Base-by-base conservation (phyloP, 441 rosid species). In the Lepidium campestre region DNA sequence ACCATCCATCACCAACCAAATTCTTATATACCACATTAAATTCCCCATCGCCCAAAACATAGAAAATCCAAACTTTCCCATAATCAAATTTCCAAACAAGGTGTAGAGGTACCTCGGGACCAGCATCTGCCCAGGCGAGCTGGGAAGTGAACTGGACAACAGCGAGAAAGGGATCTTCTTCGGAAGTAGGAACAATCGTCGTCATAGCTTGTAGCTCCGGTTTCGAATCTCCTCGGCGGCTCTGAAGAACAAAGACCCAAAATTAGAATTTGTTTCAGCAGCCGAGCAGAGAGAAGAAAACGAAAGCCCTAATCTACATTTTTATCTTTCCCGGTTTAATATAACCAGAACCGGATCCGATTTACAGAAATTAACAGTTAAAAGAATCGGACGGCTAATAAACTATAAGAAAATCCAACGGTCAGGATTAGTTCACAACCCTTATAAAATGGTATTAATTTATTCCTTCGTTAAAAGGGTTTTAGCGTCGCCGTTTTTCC, bases 111-210 rank as follows among this genome's bases (percentile, higher is more conserved):
- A 91, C 99, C 96, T 91, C 99, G 14, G 96, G 90, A 75, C 97
- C 98, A 47, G 99, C 98, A 72, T 95, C 98, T 15, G 93, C 94
- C 98, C 99, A 92, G 49, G 99, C 79, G 46, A 92, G 91, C 70
- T 92, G 95, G 39, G 98, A 85, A 42, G 97, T 86, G 83, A 86
- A 92, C 41, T 86, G 96, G 42, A 92, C 99, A 57, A 92, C 93
- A 46, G 96, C 70, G 78, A 95, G 94, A 10, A 85, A 84, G 1
- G 97, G 95, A 67, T 92, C 96, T 57, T 95, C 99, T 71, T 95
- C 98, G 60, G 99, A 88, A 63, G 93, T 90, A 1, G 96, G 99
- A 37, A 95, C 93, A 36, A 95, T 76, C 47, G 96, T 90, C 71
- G 96, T 81, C 98, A 95, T 80, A 40, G 63, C 70, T 73, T 29